phyloP scores from a whole-genome alignment of 1,139 yeast species.

The Candida labiduridarum region DNA sequence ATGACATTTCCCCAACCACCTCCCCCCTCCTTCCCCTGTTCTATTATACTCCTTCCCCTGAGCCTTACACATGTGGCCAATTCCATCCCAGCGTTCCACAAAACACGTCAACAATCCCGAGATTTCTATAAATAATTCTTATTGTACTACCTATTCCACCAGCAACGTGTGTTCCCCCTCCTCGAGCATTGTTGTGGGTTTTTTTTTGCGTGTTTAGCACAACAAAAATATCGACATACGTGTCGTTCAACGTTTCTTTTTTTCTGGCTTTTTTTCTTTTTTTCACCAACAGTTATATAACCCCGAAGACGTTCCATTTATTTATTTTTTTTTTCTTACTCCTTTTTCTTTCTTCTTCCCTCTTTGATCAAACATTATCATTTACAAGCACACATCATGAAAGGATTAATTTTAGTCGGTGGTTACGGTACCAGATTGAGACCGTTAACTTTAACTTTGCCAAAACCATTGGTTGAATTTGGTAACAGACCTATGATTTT shows the following conservation, averaged over 20 bases:
- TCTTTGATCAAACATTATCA: not conserved
- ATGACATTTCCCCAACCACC: too few relatives aligned
- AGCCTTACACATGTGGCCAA: too few relatives aligned
- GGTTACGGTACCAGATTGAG: slow-evolving; percentile 99
- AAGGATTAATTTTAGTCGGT: slow-evolving; percentile 98
- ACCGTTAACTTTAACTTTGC: slow-evolving; percentile 95
- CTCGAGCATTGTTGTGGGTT: too few relatives aligned
- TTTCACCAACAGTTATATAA: not conserved
- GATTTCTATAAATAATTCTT: not conserved
- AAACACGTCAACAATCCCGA: not conserved
- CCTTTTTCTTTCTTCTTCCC: not conserved
- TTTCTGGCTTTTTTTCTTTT: not conserved
- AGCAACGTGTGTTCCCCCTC: not conserved
- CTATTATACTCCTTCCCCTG: too few relatives aligned
- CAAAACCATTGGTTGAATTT: slow-evolving; percentile 98
- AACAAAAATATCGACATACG: too few relatives aligned
- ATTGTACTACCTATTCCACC: not conserved
- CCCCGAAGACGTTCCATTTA: not conserved
- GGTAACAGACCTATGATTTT: slow-evolving; percentile 97
- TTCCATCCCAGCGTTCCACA: not conserved
- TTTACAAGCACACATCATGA: slow-evolving; percentile 45
- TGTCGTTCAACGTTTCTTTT: not conserved
- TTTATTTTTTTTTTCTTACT: not conserved
- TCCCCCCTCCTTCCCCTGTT: too few relatives aligned
- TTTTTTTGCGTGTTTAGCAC: too few relatives aligned